Percentiles rank a stretch among this genome's conserved stretches.
These are phyloP conservation scores for Annulohypoxylon nitens DNA, from an alignment of 495 filamentous ascomycete species.

Conservation along the genomic window DNA sequence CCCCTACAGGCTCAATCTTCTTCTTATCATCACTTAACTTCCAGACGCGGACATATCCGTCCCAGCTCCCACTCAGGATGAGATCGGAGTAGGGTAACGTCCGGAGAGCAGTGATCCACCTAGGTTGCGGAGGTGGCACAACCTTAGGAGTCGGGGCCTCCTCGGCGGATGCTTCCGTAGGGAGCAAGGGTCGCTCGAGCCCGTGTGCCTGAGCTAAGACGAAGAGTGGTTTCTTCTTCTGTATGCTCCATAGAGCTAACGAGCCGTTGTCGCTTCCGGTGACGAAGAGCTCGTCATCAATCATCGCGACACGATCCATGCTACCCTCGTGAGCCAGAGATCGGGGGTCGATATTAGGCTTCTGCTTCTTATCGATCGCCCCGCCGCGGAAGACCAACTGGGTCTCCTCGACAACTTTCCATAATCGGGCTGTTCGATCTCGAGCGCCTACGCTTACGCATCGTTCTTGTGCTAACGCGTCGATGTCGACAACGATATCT, in stretches of 20 bases:
- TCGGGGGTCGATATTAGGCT: slow-evolving; percentile 53
- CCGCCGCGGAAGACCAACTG: slow-evolving; percentile 95
- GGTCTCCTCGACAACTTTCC: slow-evolving; percentile 96
- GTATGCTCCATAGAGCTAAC: slow-evolving; percentile 86
- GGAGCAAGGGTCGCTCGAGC: slow-evolving; percentile 73
- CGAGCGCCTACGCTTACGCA: slow-evolving; percentile 89
- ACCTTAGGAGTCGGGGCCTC: slow-evolving; percentile 65
- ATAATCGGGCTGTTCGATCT: slow-evolving; percentile 92
- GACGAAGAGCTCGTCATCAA: slow-evolving; percentile 91
- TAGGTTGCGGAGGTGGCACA: slow-evolving; percentile 74
- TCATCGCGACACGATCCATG: slow-evolving; percentile 88
- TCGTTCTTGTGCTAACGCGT: slow-evolving; percentile 84
- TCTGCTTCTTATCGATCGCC: slow-evolving; percentile 69
- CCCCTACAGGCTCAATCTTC: slow-evolving; percentile 77
- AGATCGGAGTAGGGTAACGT: slow-evolving; percentile 89
- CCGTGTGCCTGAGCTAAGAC: slow-evolving; percentile 86
- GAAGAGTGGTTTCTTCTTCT: slow-evolving; percentile 96
- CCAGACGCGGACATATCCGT: slow-evolving; percentile 90
- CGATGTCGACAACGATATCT: slow-evolving; percentile 85
- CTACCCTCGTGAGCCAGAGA: slow-evolving; percentile 77
- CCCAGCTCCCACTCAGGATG: slow-evolving; percentile 92
- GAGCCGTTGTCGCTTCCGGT: slow-evolving; percentile 92
- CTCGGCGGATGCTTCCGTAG: slow-evolving; percentile 79
- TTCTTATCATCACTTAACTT: slow-evolving; percentile 84
- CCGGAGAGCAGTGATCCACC: slow-evolving; percentile 90